Evolutionary conservation across 768 basidiomycete species (phyloP).

Genomic region (Suillus fuscotomentosus): DNA sequence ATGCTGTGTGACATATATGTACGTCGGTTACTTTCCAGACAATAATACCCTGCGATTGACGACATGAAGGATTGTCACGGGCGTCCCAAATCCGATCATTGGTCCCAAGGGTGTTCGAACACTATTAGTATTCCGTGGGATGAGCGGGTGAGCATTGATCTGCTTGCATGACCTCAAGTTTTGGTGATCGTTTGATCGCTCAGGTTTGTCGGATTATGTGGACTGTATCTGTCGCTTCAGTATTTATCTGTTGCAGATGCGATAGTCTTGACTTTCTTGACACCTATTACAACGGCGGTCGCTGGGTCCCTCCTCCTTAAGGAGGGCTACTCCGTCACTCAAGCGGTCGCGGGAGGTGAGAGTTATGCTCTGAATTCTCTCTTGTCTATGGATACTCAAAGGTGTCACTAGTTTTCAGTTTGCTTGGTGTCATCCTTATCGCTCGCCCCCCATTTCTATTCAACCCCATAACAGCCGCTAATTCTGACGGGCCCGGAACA

Average conservation of each 20-base stretch:
- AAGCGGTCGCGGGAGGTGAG: conserved; percentile 55
- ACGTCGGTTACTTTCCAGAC: conserved; percentile 10
- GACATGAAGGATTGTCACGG: conserved; percentile 32
- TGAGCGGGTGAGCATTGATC: conserved; percentile 48
- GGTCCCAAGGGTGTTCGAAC: conserved; percentile 69
- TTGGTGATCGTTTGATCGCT: neutral
- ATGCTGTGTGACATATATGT: conserved; percentile 55
- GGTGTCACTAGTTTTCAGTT: conserved; percentile 48
- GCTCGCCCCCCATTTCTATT: conserved; percentile 79
- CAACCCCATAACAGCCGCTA: conserved; percentile 28
- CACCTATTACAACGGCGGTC: conserved; percentile 64
- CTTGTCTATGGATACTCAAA: neutral
- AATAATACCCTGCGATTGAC: neutral
- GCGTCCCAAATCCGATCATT: conserved; percentile 56
- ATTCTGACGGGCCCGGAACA: conserved; percentile 9
- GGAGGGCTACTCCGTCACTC: conserved; percentile 54
- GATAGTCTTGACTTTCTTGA: conserved; percentile 72
- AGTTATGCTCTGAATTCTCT: neutral
- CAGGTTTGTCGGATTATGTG: conserved; percentile 73
- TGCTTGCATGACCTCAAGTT: neutral
- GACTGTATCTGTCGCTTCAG: conserved; percentile 65
- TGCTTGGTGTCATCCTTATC: conserved; percentile 78
- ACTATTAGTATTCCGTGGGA: conserved; percentile 56
- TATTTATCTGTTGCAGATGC: conserved; percentile 80
- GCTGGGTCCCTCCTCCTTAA: conserved; percentile 62